phyloP scores from a whole-genome alignment of 2,329 filamentous ascomycete genomes.

The Nothophoma quercina region DNA sequence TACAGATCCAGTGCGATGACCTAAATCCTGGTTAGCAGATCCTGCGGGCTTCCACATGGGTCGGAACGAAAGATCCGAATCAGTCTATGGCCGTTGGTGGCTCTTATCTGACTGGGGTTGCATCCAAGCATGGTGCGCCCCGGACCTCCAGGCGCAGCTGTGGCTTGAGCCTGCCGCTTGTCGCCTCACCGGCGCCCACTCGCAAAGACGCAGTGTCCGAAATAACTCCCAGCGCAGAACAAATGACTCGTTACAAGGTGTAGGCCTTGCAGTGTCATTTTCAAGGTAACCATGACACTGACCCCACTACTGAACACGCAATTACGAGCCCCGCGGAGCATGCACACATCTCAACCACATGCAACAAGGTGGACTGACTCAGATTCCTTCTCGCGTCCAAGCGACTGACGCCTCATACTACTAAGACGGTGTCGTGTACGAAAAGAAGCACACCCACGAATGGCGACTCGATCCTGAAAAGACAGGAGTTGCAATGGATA shows the following conservation, averaged over 20 bases:
- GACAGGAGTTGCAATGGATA: background rate
- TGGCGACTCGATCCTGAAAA: background rate
- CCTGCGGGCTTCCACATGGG: background rate
- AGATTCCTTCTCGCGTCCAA: background rate
- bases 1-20: background rate
- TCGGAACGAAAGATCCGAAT: background rate
- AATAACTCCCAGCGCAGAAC: background rate
- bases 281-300: background rate
- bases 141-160: background rate
- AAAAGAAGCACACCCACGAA: background rate
- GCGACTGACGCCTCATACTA: background rate
- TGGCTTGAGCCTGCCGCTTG: background rate
- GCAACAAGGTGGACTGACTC: background rate
- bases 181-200: background rate
- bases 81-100: background rate
- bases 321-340: background rate
- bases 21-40: constrained; percentile 7
- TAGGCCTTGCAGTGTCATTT: background rate
- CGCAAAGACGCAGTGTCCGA: background rate
- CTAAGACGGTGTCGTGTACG: background rate
- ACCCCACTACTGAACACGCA: background rate
- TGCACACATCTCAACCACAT: background rate
- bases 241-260: background rate
- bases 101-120: background rate
- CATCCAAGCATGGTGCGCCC: background rate